Base-by-base conservation (phyloP, 257 asterid genomes). In the Przewalskia tangutica region DNA sequence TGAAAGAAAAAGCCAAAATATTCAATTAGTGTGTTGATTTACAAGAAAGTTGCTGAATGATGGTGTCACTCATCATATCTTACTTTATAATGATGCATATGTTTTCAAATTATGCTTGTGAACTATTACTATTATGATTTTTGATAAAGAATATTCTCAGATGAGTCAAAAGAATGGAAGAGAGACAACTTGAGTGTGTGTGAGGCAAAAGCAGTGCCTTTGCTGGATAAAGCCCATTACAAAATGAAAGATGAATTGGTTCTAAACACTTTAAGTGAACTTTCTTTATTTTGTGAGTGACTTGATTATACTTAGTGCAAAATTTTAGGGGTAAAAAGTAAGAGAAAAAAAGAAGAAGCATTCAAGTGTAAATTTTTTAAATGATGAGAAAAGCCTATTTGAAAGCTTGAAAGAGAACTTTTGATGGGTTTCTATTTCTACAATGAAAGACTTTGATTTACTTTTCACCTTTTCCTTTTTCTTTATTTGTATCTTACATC, bases 151-250 rank as follows among this genome's bases (percentile, higher is more conserved):
- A 32, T 50, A 18, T 42, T 18, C 42, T 38, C 27, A 34, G 80
- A 66, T 88, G 85, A 85, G 81, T 77, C 81, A 87, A 88, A 84
- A 84, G 85, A 56, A 78, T 81, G 78, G 79, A 58, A 66, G 89
- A 34, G 59, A 73, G 89, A 84, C 89, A 82, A 83, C 89, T 83
- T 70, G 91, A 91, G 86, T 88, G 77, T 85, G 76, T 84, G 67
- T 56, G 62, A 82, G 85, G 83, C 81, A 87, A 84, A 89, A 88
- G 83, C 27, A 60, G 85, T 77, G 77, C 80, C 67, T 86, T 55
- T 85, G 88, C 84, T 89, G 79, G 81, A 75, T 83, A 88, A 92
- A 90, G 90, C 85, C 81, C 88, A 82, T 87, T 86, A 82, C 85
- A 83, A 82, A 63, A 84, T 83, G 79, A 82, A 83, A 85, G 32